Base-by-base conservation (phyloP, 768 basidiomycete genomes). In the Russula brevipes region DNA sequence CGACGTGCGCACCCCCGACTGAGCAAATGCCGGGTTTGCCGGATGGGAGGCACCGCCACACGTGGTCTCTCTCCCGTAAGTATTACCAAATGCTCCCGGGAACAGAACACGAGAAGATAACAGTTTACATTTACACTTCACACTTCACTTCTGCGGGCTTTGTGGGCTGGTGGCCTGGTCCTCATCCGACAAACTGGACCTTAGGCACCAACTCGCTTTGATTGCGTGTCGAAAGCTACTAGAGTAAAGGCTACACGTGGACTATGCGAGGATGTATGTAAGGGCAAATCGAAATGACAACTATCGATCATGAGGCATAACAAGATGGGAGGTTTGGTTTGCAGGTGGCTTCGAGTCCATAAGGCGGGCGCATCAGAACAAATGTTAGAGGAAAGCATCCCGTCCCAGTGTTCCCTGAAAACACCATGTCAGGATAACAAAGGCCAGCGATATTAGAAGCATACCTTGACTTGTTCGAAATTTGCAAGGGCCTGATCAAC, bases 401-500 rank as follows among this genome's bases (percentile, higher is more conserved):
- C 69, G 70, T 46, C 69, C 58, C 11, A 72, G 63, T 9, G 69
- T 69, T 59, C 60, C 61, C 72, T 72, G 63, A 14, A 42, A 55
- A 12, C 16, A 58, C 54, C 5, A n/a, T 31, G 38, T 68, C 19
- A 68, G 33, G 35, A 45, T 14, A 42, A n/a, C 49, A 12, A 53
- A 66, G 82, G 84, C 65, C 70, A 82, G 85, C 10, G 84, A 30
- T 85, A 83, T 69, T 61, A 81, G 72, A 62, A 85, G 70, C 60
- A 19, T 63, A 90, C 90, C 83, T 89, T 90, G 69, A 98, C 89
- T 72, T 89, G 81, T 70, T 93, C 85, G 74, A 94, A 98, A 71
- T 96, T 95, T 54, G 81, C 80, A 31, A 93, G 70, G 0, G 97
- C 97, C 62, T 81, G 79, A 50, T 85, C 85, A 55, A 90, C 69